phyloP scores from a whole-genome alignment of 2,329 filamentous ascomycete genomes.

The Alternaria brassicae region DNA sequence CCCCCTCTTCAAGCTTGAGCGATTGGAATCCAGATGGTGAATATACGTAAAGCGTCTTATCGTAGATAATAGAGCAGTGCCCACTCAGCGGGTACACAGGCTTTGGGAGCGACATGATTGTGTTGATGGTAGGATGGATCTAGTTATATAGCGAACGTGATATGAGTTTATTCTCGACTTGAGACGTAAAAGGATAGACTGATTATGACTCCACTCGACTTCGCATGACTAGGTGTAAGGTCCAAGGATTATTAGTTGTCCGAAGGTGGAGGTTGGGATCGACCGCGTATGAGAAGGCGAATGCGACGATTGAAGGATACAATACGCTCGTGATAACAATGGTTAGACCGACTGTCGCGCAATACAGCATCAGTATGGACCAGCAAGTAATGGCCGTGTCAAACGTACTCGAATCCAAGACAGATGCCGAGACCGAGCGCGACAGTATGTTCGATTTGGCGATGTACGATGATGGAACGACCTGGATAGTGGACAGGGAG shows the following conservation, averaged over 20 bases:
- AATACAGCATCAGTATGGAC: slow-evolving; percentile 29
- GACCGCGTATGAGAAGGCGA: background rate
- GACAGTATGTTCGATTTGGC: slow-evolving; percentile 20
- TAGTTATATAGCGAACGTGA: slow-evolving; percentile 26
- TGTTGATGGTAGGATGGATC: slow-evolving; percentile 15
- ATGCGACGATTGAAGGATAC: slow-evolving; percentile 5
- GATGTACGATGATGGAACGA: slow-evolving; percentile 22
- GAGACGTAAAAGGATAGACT: slow-evolving; percentile 27
- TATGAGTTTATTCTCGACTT: slow-evolving; percentile 25
- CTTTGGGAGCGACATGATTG: slow-evolving; percentile 72
- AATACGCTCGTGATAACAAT: slow-evolving; percentile 2
- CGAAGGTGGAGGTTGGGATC: background rate
- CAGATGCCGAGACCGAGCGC: slow-evolving; percentile 20
- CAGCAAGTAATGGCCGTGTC: slow-evolving; percentile 18
- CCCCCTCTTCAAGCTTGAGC: slow-evolving; percentile 71
- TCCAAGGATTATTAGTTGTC: slow-evolving; percentile 2
- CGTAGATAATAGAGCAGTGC: slow-evolving; percentile 81
- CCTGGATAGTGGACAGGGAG: slow-evolving; percentile 26
- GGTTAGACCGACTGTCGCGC: slow-evolving; percentile 18
- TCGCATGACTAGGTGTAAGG: slow-evolving; percentile 40
- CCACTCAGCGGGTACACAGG: slow-evolving; percentile 74
- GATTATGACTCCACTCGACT: slow-evolving; percentile 30
- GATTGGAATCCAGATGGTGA: slow-evolving; percentile 78
- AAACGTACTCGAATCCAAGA: slow-evolving; percentile 33
- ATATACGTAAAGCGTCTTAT: slow-evolving; percentile 85